Percentiles rank a stretch among this genome's conserved stretches.
Conservation (phyloP, 1,284 basidiomycete genomes). For the Tremellales sp. region DNA sequence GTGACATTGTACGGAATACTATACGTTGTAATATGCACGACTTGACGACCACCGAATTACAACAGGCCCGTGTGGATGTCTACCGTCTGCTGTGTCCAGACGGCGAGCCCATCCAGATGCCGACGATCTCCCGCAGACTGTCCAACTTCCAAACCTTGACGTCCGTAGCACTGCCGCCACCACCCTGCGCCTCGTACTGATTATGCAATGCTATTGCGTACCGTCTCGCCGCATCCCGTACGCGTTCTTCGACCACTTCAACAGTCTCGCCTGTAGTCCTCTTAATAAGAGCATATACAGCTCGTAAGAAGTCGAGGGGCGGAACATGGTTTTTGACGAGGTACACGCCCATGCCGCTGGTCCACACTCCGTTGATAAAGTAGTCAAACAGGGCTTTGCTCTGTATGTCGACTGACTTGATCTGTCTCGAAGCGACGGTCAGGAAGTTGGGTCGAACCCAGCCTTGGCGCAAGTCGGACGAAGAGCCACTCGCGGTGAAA, state of each 20-base stretch:
- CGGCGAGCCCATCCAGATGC: too few relatives aligned
- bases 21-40: too few relatives aligned
- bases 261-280: neutral
- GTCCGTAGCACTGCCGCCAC: neutral
- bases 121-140: too few relatives aligned
- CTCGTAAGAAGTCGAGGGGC: neutral
- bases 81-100: too few relatives aligned
- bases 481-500: neutral
- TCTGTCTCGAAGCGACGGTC: neutral
- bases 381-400: neutral
- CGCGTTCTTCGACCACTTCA: neutral
- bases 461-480: neutral
- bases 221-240: neutral
- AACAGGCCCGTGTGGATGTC: too few relatives aligned
- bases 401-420: neutral
- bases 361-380: neutral
- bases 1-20: too few relatives aligned
- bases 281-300: neutral
- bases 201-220: neutral
- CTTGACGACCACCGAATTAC: too few relatives aligned
- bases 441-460: neutral
- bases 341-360: neutral
- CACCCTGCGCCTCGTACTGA: neutral
- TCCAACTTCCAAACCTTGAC: neutral
- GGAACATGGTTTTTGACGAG: neutral